Conservation (phyloP, 345 rosid genomes). For the Zanthoxylum bungeanum region DNA sequence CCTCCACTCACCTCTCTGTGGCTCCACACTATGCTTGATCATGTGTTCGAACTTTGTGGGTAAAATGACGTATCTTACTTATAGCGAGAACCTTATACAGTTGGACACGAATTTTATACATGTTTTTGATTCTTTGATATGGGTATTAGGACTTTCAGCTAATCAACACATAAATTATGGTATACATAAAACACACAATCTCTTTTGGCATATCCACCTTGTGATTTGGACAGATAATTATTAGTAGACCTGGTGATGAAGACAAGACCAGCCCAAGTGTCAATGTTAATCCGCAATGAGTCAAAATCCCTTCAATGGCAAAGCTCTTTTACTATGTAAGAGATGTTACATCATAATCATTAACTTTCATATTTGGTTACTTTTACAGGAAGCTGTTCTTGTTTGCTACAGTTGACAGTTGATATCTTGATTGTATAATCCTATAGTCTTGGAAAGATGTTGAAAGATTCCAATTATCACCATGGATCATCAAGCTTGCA, state of each 20-base stretch:
- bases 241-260: conserved; percentile 7
- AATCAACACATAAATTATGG: neutral
- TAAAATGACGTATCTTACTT: no score
- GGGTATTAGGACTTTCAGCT: neutral
- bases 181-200: neutral
- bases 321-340: neutral
- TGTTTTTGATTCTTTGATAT: neutral
- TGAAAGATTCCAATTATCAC: no score
- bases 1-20: no score
- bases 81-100: no score
- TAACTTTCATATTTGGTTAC: neutral
- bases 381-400: neutral
- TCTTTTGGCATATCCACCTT: conserved; percentile 15
- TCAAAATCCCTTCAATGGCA: neutral
- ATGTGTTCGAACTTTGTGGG: no score
- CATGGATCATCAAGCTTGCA: no score
- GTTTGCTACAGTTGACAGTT: neutral
- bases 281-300: neutral
- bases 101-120: no score
- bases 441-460: no score
- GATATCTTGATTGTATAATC: neutral
- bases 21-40: no score
- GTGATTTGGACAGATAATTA: neutral
- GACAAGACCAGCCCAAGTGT: neutral
- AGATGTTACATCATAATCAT: neutral